Conservation (phyloP, 1,139 yeast genomes). For the Yamadazyma dendronema region DNA sequence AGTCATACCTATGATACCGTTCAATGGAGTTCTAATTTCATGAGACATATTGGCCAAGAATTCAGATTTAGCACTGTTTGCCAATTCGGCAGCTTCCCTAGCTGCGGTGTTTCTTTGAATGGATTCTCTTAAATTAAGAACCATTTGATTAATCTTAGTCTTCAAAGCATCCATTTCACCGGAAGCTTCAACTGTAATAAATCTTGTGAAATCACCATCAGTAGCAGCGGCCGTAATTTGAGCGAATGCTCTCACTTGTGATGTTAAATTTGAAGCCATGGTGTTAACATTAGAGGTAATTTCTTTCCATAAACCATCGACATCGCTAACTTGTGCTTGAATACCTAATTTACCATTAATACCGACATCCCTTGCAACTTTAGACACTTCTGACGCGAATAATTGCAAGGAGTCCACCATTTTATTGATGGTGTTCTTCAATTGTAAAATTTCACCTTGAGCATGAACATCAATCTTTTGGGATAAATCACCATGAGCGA, state of each 20-base stretch:
- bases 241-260: slow-evolving; percentile 91
- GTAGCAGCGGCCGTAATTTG: slow-evolving; percentile 93
- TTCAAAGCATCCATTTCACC: slow-evolving; percentile 95
- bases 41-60: slow-evolving; percentile 90
- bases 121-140: slow-evolving; percentile 78
- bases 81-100: slow-evolving; percentile 89
- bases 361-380: slow-evolving; percentile 91
- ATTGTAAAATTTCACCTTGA: slow-evolving; percentile 78
- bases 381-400: slow-evolving; percentile 83
- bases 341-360: slow-evolving; percentile 90
- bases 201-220: slow-evolving; percentile 87
- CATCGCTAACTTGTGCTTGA: slow-evolving; percentile 87
- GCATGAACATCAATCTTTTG: slow-evolving; percentile 89
- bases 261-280: slow-evolving; percentile 87
- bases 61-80: slow-evolving; percentile 88
- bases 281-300: slow-evolving; percentile 91
- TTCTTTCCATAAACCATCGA: slow-evolving; percentile 89
- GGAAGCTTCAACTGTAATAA: slow-evolving; percentile 85
- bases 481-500: slow-evolving; percentile 85
- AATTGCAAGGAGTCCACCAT: slow-evolving; percentile 91
- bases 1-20: slow-evolving; percentile 92
- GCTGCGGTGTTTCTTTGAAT: slow-evolving; percentile 91
- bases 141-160: slow-evolving; percentile 91
- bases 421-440: slow-evolving; percentile 78
- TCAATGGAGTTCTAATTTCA: slow-evolving; percentile 88